Evolutionary conservation across 768 basidiomycete genomes (phyloP).

Genomic region (Tricholomella constricta): DNA sequence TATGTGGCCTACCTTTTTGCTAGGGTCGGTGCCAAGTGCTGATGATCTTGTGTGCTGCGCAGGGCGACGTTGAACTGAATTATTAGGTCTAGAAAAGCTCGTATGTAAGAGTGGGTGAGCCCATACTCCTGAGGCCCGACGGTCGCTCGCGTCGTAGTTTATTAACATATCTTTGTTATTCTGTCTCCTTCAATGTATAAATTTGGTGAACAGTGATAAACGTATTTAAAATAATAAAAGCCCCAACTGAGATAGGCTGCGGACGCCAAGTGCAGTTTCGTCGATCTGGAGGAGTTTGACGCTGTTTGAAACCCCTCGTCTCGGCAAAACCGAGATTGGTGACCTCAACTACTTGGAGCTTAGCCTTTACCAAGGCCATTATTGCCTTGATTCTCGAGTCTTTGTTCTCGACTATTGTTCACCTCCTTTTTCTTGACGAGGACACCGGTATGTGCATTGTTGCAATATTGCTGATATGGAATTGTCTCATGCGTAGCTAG

Average conservation of each 20-base stretch:
- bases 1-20: slow-evolving; percentile 26
- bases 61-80: slow-evolving; percentile 65
- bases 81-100: slow-evolving; percentile 32
- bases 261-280: no score
- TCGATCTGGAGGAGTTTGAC: no score
- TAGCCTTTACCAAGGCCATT: slow-evolving; percentile 1
- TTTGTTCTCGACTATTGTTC: neutral
- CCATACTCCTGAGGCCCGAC: neutral
- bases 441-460: neutral
- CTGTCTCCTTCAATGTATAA: slow-evolving; percentile 2
- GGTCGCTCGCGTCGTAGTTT: neutral
- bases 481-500: neutral
- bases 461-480: neutral
- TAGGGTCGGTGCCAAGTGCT: neutral
- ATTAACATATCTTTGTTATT: slow-evolving; percentile 4
- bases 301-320: slow-evolving; percentile 31
- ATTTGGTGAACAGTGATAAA: slow-evolving; percentile 4
- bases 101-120: neutral
- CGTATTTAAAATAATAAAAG: neutral
- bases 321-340: neutral
- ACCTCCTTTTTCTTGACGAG: slow-evolving; percentile 7
- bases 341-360: neutral
- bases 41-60: slow-evolving; percentile 15
- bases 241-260: no score
- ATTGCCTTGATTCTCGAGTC: slow-evolving; percentile 8